Conservation (phyloP, 305 asterid genomes). For the Solanum hybrid region DNA sequence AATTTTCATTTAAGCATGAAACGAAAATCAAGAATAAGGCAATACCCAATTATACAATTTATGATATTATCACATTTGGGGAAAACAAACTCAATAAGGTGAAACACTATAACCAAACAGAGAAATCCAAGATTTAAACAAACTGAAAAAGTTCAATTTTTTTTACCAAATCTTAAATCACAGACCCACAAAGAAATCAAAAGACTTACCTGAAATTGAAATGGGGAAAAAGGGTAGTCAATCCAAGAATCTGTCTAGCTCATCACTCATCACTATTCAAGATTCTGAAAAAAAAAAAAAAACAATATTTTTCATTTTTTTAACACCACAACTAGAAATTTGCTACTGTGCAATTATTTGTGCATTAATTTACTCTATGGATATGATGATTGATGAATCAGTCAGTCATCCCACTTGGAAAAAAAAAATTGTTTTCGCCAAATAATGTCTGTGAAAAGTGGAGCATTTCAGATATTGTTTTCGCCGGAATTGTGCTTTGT, state of each 20-base stretch:
- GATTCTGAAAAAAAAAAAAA: neutral
- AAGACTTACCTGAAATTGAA: neutral
- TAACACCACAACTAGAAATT: neutral
- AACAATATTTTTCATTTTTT: neutral
- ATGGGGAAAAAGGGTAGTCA: neutral
- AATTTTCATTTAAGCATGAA: neutral
- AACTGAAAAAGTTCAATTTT: neutral
- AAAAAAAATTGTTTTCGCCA: neutral
- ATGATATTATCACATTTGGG: neutral
- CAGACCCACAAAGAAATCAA: neutral
- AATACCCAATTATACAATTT: neutral
- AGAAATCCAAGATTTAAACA: neutral
- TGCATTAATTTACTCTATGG: neutral
- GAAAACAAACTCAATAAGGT: neutral
- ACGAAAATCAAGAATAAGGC: neutral
- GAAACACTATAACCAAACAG: neutral
- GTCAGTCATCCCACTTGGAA: neutral
- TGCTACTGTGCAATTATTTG: neutral
- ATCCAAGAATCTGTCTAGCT: neutral
- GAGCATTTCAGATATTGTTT: neutral
- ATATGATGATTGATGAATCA: neutral
- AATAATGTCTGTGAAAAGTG: neutral
- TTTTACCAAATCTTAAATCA: neutral
- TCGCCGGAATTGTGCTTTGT: neutral
- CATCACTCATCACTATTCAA: neutral